Evolutionary conservation across 139 green algal genomes (phyloP), one percentile per base, ranked within the genome.

Genomic region (Haematococcus lacustris): DNA sequence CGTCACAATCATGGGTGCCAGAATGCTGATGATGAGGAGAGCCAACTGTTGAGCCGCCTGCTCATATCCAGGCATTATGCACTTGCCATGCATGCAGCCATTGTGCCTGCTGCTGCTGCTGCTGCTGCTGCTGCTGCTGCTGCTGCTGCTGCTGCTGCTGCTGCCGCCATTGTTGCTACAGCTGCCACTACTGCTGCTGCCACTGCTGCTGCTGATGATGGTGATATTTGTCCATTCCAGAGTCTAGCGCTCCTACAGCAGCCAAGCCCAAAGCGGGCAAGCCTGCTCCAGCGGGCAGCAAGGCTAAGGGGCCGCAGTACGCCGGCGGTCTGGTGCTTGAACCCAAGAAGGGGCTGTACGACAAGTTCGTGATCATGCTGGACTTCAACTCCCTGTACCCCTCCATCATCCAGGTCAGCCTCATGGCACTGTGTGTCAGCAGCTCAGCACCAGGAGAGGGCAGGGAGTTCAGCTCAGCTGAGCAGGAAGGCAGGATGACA

Each of bases 331-430:
- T 99, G 73, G 95, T 99, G 77, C 87, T 99, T 64, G 95, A 99
- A 83, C 96, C 95, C 40, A 98, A 98, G 80, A 95, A 94, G 76
- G 95, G 95, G 3, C 87, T 99, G 80, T 99, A 99, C 82, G 95
- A 99, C 83, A 91, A 93, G 63, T 93, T 90, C 71, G 91, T 99
- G 34, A 83, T 98, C 78, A 83, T 99, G 74, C 84, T 99, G 75
- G 95, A 99, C 82, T 99, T 99, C 91, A 98, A 99, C 86, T 93
- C 82, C 2, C 85, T 99, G 73, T 99, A 99, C 89, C 95, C 95
- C 28, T 97, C 91, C 63, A 99, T 99, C 88, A 99, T 99, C 77
- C 95, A 97, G 82, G 84, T 87, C 35, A 5, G 74, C 1, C 7
- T 41, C 37, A 4, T 66, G 59, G 23, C 23, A 37, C 6, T 66